phyloP scores from a whole-genome alignment of 2,329 filamentous ascomycete genomes.

The Periconia macrospinosa region DNA sequence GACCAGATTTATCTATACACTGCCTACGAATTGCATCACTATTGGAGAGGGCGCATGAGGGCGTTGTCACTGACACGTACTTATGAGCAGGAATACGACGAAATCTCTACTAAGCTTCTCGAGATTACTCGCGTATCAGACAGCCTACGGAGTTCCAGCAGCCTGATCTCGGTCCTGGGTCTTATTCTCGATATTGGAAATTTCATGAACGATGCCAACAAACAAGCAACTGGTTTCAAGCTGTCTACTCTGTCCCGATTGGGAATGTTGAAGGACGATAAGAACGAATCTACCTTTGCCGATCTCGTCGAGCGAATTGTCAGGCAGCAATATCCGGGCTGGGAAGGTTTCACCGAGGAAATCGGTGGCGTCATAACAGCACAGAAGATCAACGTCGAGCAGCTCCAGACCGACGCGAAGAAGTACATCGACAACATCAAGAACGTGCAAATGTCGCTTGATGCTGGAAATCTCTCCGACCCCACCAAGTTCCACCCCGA shows the following conservation, averaged over 20 bases:
- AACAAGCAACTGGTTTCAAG: conserved; percentile 97
- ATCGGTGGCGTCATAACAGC: conserved; percentile 75
- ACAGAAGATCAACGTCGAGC: conserved; percentile 94
- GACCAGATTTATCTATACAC: conserved; percentile 95
- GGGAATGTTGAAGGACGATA: conserved; percentile 98
- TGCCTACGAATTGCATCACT: conserved; percentile 91
- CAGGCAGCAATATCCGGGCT: conserved; percentile 93
- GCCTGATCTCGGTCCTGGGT: conserved; percentile 92
- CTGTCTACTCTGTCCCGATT: conserved; percentile 88
- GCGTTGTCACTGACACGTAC: conserved; percentile 82
- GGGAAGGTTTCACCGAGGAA: conserved; percentile 85
- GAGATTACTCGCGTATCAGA: conserved; percentile 88
- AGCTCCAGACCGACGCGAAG: conserved; percentile 82
- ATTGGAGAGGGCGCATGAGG: conserved; percentile 98
- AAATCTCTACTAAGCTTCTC: conserved; percentile 81
- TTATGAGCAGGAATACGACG: conserved; percentile 87
- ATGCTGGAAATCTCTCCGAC: conserved; percentile 91
- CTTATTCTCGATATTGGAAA: conserved; percentile 98
- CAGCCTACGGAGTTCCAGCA: conserved; percentile 85
- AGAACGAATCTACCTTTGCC: conserved; percentile 94
- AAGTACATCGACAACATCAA: conserved; percentile 93
- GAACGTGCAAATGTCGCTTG: conserved; percentile 88
- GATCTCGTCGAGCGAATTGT: conserved; percentile 97
- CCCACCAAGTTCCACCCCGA: conserved; percentile 98
- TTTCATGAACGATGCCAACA: conserved; percentile 99